Conservation (phyloP, 768 basidiomycete species). For the Chalciporus sphaerocephalus region DNA sequence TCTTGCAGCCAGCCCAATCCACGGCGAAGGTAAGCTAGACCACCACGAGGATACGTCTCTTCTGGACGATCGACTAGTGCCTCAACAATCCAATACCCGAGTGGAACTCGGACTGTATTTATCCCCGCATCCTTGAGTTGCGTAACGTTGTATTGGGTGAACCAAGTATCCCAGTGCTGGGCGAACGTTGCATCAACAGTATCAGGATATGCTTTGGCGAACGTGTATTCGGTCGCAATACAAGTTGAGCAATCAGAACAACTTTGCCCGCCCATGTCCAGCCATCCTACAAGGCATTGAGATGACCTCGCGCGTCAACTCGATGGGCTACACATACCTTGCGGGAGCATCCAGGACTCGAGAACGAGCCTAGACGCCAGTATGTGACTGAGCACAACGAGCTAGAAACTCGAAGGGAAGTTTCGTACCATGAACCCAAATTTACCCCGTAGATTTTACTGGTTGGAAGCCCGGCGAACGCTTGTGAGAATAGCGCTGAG, state of each 20-base stretch:
- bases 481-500: constrained; percentile 13
- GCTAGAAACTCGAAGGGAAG: background rate
- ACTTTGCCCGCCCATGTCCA: constrained; percentile 63
- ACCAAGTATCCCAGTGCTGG: constrained; percentile 73
- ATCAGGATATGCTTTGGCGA: constrained; percentile 55
- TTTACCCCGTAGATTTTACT: constrained; percentile 69
- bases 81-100: constrained; percentile 83
- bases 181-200: constrained; percentile 57
- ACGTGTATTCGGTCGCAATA: constrained; percentile 63
- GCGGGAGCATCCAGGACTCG: constrained; percentile 81
- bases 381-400: constrained; percentile 2
- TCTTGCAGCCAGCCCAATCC: constrained; percentile 56
- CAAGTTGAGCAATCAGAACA: constrained; percentile 60
- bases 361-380: constrained; percentile 58
- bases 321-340: constrained; percentile 36
- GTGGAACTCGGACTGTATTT: constrained; percentile 74
- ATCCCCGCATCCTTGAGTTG: constrained; percentile 52
- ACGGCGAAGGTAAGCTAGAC: constrained; percentile 55
- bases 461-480: constrained; percentile 19
- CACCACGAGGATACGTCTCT: constrained; percentile 69
- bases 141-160: constrained; percentile 57
- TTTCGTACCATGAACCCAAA: constrained; percentile 57
- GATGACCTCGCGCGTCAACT: background rate
- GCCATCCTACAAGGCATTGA: constrained; percentile 50
- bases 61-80: constrained; percentile 54